These are phyloP conservation scores for Paspalum notatum DNA, from an alignment of 176 grass and related monocot species.

Conservation along the genomic window DNA sequence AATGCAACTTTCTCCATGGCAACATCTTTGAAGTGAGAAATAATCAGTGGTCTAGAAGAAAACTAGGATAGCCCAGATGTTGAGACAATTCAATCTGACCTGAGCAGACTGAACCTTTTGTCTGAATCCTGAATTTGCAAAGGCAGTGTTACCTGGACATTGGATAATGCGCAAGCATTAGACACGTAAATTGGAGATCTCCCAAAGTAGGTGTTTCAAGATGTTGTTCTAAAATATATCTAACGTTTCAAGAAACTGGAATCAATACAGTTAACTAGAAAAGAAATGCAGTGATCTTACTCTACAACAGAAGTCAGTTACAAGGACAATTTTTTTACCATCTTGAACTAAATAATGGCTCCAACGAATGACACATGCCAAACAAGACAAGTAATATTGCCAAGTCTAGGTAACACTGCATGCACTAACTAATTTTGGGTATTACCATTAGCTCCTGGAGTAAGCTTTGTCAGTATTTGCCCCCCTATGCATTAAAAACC, in stretches of 20 bases:
- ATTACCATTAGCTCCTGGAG: slow-evolving; percentile 11
- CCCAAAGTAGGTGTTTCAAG: background rate
- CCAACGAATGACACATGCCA: background rate
- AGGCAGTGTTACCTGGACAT: slow-evolving; percentile 51
- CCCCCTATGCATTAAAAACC: background rate
- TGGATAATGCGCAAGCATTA: slow-evolving; percentile 28
- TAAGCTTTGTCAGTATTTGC: slow-evolving; percentile 18
- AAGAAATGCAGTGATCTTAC: background rate
- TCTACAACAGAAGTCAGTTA: slow-evolving; percentile 4
- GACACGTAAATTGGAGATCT: slow-evolving; percentile 18
- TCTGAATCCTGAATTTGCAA: slow-evolving; percentile 52
- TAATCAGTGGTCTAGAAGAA: background rate
- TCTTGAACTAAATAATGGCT: background rate
- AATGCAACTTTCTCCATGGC: slow-evolving; percentile 6
- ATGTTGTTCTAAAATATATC: slow-evolving; percentile 14
- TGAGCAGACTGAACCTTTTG: slow-evolving; percentile 32
- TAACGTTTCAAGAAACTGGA: slow-evolving; percentile 15
- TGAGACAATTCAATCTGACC: slow-evolving; percentile 38
- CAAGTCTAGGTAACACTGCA: slow-evolving; percentile 44
- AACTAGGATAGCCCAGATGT: slow-evolving; percentile 23
- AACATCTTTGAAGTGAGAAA: slow-evolving; percentile 16
- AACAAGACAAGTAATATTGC: slow-evolving; percentile 5
- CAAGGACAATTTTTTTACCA: background rate
- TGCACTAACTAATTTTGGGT: background rate
- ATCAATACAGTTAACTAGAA: background rate